Conservation (phyloP, 179 eudicot species). For the Spinacia oleracea region DNA sequence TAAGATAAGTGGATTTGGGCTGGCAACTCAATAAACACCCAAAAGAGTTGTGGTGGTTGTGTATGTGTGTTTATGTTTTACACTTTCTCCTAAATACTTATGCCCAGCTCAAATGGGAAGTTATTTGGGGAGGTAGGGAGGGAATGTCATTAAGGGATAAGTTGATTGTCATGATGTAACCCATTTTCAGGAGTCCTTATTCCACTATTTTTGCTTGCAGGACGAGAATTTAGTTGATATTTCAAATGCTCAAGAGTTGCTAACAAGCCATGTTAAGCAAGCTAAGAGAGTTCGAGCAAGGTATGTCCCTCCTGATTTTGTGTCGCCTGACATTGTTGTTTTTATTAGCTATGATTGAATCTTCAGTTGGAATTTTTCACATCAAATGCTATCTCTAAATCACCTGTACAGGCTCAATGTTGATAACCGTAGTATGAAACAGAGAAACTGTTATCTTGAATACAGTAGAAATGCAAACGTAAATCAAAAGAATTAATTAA, state of each 20-base stretch:
- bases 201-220: constrained; percentile 34
- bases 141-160: background rate
- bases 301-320: constrained; percentile 33
- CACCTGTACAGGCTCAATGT: background rate
- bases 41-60: background rate
- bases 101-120: too few species aligned
- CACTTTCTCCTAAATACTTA: background rate
- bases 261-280: constrained; percentile 65
- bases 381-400: background rate
- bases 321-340: background rate
- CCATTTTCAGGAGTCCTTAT: background rate
- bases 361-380: background rate
- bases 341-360: background rate
- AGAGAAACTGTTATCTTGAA: too few species aligned
- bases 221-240: constrained; percentile 44
- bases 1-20: background rate
- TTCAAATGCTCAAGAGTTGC: constrained; percentile 50
- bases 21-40: background rate
- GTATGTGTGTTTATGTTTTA: background rate
- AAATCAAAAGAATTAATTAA: too few species aligned
- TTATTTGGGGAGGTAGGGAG: background rate
- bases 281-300: constrained; percentile 80
- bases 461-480: too few species aligned
- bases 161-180: background rate
- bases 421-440: background rate